phyloP scores from a whole-genome alignment of 2,329 filamentous ascomycete species.

The Aspergillus bombycis region DNA sequence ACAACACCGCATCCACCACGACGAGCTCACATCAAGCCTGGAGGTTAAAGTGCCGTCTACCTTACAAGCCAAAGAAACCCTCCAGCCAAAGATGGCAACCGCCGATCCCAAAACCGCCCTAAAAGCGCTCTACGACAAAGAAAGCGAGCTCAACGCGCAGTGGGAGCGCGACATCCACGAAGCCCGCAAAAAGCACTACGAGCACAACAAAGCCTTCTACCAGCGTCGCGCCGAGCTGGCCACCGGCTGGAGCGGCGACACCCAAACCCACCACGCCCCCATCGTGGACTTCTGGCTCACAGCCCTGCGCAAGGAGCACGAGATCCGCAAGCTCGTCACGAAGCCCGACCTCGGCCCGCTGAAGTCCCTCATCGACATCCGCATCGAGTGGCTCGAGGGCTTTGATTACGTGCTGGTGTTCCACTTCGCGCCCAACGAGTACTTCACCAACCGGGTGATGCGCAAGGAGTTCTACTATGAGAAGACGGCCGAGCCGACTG shows the following conservation, averaged over 20 bases:
- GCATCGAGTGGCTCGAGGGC: background rate
- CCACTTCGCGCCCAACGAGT: background rate
- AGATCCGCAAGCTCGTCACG: background rate
- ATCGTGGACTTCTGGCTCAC: background rate
- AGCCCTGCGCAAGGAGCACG: background rate
- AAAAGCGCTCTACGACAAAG: background rate
- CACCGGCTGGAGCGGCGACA: background rate
- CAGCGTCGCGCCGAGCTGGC: background rate
- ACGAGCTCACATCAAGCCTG: background rate
- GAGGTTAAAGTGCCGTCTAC: accelerated
- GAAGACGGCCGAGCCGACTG: no score
- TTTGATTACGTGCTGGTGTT: background rate
- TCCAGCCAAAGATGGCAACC: background rate
- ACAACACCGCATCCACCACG: background rate
- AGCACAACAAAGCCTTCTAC: background rate
- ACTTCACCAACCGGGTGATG: background rate
- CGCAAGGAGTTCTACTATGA: background rate
- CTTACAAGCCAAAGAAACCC: background rate
- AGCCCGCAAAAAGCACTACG: background rate
- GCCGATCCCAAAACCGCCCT: background rate
- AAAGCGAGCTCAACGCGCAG: background rate
- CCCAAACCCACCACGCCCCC: no score
- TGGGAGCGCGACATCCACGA: background rate
- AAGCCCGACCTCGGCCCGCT: background rate
- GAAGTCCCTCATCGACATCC: background rate